These are phyloP conservation scores for Haplosporangium sp. DNA, from an alignment of 371 early-diverging fungal species.

Conservation along the genomic window DNA sequence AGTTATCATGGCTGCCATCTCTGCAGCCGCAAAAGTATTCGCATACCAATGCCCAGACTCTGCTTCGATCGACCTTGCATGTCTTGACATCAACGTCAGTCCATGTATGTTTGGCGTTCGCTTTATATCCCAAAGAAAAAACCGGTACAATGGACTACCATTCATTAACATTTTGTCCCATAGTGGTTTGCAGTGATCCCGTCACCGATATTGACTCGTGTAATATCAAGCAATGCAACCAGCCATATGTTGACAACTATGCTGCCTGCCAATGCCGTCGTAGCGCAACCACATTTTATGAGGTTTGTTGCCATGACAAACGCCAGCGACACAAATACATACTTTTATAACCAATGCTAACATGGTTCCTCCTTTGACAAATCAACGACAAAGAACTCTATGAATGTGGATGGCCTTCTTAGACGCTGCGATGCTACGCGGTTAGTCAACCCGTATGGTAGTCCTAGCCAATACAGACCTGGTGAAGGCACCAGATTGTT, in stretches of 20 bases:
- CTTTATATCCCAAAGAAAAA: background rate
- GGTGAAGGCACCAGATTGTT: slow-evolving; percentile 19
- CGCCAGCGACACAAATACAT: background rate
- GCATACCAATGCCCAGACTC: slow-evolving; percentile 19
- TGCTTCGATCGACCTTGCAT: slow-evolving; percentile 4
- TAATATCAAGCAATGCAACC: slow-evolving; percentile 33
- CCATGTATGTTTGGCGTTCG: slow-evolving; percentile 17
- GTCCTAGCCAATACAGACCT: slow-evolving; percentile 9
- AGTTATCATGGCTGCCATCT: background rate
- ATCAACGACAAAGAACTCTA: slow-evolving; percentile 2
- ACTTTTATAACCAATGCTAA: background rate
- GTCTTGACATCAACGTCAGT: slow-evolving; percentile 8
- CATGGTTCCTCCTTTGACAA: background rate
- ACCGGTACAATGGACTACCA: too few species aligned
- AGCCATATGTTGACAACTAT: slow-evolving; percentile 20
- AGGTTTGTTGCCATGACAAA: background rate
- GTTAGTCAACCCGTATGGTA: slow-evolving; percentile 15
- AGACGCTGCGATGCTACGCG: slow-evolving; percentile 15
- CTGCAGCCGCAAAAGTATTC: slow-evolving; percentile 4
- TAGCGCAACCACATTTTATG: slow-evolving; percentile 13
- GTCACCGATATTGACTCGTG: slow-evolving; percentile 9
- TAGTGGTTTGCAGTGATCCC: slow-evolving; percentile 30
- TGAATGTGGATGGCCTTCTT: slow-evolving; percentile 22
- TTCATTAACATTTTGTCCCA: background rate
- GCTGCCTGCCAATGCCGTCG: slow-evolving; percentile 26